Evolutionary conservation across 371 early-diverging fungal species (phyloP).

Genomic region (Mucor irregularis): DNA sequence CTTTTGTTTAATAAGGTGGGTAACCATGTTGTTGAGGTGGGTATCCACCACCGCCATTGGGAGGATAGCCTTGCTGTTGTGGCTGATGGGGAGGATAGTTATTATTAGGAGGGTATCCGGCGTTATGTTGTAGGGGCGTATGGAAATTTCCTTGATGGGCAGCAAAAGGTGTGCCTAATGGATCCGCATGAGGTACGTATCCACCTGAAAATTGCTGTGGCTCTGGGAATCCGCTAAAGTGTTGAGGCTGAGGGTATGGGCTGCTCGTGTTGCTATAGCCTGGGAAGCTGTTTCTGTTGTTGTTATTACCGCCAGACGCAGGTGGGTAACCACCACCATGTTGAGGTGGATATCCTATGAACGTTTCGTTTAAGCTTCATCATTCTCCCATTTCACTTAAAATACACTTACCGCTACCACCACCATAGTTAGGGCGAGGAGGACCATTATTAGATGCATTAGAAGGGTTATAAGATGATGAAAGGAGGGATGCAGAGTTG

Average conservation of each 20-base stretch:
- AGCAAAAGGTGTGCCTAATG: constrained; percentile 32
- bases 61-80: neutral
- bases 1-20: constrained; percentile 12
- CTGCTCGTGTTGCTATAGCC: neutral
- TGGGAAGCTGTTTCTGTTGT: constrained; percentile 19
- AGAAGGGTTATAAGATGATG: constrained; percentile 25
- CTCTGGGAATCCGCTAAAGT: constrained; percentile 18
- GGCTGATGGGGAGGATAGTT: neutral
- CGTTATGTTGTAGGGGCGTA: neutral
- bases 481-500: constrained; percentile 19
- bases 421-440: constrained; percentile 8
- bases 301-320: neutral
- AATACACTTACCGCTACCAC: neutral
- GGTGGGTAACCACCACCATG: neutral
- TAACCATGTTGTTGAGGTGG: no score
- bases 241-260: constrained; percentile 5
- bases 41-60: neutral
- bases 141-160: constrained; percentile 26
- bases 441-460: neutral
- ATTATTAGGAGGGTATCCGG: constrained; percentile 15
- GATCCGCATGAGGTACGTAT: constrained; percentile 12
- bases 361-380: no score
- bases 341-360: constrained; percentile 15
- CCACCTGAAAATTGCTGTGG: constrained; percentile 25
- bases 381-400: no score